Evolutionary conservation across 495 filamentous ascomycete species (phyloP), one percentile per base, ranked within the genome.

Genomic region (Podospora tetraspora): DNA sequence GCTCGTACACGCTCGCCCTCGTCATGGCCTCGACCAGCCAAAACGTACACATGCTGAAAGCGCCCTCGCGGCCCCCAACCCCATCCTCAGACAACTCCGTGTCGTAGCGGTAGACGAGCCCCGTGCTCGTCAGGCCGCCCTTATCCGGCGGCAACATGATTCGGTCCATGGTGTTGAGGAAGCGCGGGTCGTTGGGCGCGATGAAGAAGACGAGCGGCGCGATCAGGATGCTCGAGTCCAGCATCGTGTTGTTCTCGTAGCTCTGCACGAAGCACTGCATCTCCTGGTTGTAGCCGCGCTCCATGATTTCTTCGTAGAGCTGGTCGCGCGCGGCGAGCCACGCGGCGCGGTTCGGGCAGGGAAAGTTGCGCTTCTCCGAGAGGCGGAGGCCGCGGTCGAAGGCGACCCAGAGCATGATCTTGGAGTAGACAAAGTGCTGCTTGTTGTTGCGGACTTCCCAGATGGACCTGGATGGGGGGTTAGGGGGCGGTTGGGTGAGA

Each of bases 11-110:
- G 61, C 84, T 83, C 21, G 86, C 89, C 52, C 90, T 83, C 25
- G 89, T 90, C 78, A 92, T 81, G n/a, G 90, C 88, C 74, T 91
- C 90, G 3, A 91, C 87, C 4, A 91, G 84, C 90, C 89, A 91
- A 76, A 91, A 92, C 0, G 89, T 92, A 68, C 89, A 90, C 89
- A 92, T 91, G 73, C 84, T 85, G 73, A 92, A 92, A 22, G 89
- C 88, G n/a, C 90, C 90, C 76, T 92, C 89, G 30, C 85, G 80
- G 23, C 90, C 90, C 43, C 88, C 87, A 5, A 92, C 86, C n/a
- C 89, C 90, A 69, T 91, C 90, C 61, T 91, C 84, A 16, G 87
- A 82, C 60, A 83, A 81, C 25, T 84, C 78, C 7, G 86, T 89
- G 72, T 91, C 85, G 73, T 92, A 91, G 25, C 90, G 81, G 74